Percentiles rank a stretch among this genome's conserved stretches.
These are phyloP conservation scores for Hysterangium stoloniferum DNA, from an alignment of 768 basidiomycete species.

Conservation along the genomic window DNA sequence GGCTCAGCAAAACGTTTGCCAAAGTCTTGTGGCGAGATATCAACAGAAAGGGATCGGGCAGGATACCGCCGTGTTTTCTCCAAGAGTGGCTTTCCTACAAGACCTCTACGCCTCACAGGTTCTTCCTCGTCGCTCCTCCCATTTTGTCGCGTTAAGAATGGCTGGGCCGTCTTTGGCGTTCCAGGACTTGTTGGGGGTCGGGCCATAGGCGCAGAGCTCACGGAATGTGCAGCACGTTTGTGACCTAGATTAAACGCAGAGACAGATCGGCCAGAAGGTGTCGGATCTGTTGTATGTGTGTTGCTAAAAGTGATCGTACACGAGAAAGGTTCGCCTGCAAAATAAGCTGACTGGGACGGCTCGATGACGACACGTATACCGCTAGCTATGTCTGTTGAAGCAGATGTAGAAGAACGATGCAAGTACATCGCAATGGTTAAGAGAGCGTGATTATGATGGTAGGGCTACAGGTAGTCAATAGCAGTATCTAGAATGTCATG, in stretches of 20 bases:
- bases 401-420: neutral
- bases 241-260: conserved; percentile 27
- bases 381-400: neutral
- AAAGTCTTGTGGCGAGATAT: conserved; percentile 45
- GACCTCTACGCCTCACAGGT: conserved; percentile 34
- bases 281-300: conserved; percentile 44
- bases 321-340: conserved; percentile 83
- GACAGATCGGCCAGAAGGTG: conserved; percentile 25
- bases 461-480: no score
- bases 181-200: conserved; percentile 81
- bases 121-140: conserved; percentile 8
- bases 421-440: no score
- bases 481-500: no score
- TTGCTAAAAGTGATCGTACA: conserved; percentile 87
- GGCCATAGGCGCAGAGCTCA: conserved; percentile 75
- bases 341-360: conserved; percentile 84
- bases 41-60: conserved; percentile 60
- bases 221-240: conserved; percentile 68
- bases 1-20: conserved; percentile 17
- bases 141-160: conserved; percentile 13
- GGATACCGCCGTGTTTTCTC: conserved; percentile 44
- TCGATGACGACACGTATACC: conserved; percentile 62
- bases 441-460: no score
- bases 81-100: conserved; percentile 37
- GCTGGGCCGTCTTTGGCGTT: conserved; percentile 34